Evolutionary conservation across 75 land plant genomes (phyloP), one percentile per base, ranked within the genome.

Genomic region (Ceratopteris richardii): DNA sequence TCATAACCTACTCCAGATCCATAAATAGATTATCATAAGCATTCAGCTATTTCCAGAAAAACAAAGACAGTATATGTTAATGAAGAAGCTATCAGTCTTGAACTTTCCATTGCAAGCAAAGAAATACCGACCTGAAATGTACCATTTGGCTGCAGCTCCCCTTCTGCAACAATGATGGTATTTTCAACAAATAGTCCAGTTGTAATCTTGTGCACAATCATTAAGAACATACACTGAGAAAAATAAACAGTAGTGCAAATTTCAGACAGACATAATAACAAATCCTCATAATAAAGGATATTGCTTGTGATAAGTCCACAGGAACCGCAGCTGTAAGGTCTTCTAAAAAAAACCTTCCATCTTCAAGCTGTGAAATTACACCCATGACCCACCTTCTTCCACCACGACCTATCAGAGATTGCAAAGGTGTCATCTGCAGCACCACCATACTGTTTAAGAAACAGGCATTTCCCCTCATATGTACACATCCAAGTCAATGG

Each of bases 301-400:
- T 92, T 71, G 98, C 91, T 61, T 71, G 69, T 13, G 97, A 72
- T 18, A 90, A 68, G 42, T 90, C 76, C n/a, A 90, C 63, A 17
- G 86, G 88, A 37, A 90, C 80, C 17, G 90, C 65, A 1, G 88
- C 98, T 37, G 96, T 75, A 5, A 90, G 80, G 59, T 94, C 98
- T 65, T 94, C 98, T 73, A 94, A 61, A 76, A 72, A 86, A 62
- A 90, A 94, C 31, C 82, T 84, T 11, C 98, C 91, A 65, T 94
- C 98, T 60, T 90, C 92, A 66, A 94, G 50, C 60, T 94, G 98
- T 50, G 90, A 86, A 43, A 94, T 85, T 0, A 86, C 79, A 31
- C 98, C 98, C 98, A 94, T 94, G 10, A 94, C 83, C 98, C 98
- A 94, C 65, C 81, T 69, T 64, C 65, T 86, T 39, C 98, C 96